Base-by-base conservation (phyloP, 129 eudicot species). In the Silybum marianum region DNA sequence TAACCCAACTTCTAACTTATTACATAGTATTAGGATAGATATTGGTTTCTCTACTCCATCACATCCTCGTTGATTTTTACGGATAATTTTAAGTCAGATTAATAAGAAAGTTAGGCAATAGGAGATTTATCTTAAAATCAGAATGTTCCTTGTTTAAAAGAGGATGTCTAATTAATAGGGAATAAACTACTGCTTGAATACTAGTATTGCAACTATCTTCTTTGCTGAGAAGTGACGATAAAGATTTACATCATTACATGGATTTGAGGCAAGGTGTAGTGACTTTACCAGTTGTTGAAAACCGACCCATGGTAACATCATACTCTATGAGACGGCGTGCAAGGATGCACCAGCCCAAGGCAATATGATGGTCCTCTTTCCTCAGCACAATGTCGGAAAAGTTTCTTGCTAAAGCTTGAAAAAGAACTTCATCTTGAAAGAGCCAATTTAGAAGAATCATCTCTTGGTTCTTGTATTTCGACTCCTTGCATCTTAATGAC, bases 301-400 rank as follows among this genome's bases (percentile, higher is more conserved):
- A 81, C 63, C 73, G 88, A 23, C 66, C 82, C 91, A 81, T 86
- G 21, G 83, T 76, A 69, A 72, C 80, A n/a, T 94, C 97, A 83
- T 78, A 89, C 76, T 92, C 96, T 24, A 94, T 83, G 69, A 94
- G 91, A 76, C 80, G 84, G 36, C 97, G 94, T 26, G 93, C 90
- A 84, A 94, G 91, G 67, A 86, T 86, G 75, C 98, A 94, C 98
- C 98, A 92, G 28, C 98, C 96, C 71, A 94, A 76, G 19, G 92
- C 89, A 82, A 92, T 86, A 85, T 88, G 87, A 75, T 51, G 98
- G 72, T 94, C 98, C 39, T 92, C 97, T 85, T 85, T 94, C 73
- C 93, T 90, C 40, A 68, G 68, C 44, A 92, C 44, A 81, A 94
- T 85, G 54, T 48, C 83, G 4, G 94, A 81, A 42, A 94, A 84